Conservation (phyloP, 1,139 yeast genomes). For the Saccharomyces hybrid region DNA sequence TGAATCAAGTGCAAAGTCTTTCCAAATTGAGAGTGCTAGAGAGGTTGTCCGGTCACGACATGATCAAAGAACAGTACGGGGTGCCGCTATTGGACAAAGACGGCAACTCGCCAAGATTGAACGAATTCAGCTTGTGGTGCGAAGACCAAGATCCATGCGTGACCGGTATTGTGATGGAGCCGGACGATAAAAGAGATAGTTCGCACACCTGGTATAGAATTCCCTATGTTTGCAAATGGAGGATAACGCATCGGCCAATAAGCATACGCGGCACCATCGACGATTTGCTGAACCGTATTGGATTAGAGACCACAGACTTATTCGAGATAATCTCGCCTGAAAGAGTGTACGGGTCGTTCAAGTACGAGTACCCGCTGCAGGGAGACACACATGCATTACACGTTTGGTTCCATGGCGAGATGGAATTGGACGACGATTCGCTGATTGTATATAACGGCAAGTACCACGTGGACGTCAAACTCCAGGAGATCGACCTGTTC, state of each 20-base stretch:
- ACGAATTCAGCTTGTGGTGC: conserved; percentile 27
- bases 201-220: conserved; percentile 22
- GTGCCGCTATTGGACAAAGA: conserved; percentile 23
- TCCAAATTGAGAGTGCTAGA: conserved; percentile 21
- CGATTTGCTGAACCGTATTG: conserved; percentile 15
- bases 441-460: conserved; percentile 26
- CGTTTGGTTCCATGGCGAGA: conserved; percentile 28
- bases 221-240: conserved; percentile 23
- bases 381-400: conserved; percentile 25
- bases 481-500: conserved; percentile 25
- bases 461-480: conserved; percentile 26
- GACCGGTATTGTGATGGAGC: conserved; percentile 21
- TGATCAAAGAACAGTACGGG: conserved; percentile 29
- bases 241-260: conserved; percentile 22
- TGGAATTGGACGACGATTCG: conserved; percentile 19
- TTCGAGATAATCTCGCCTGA: conserved; percentile 24
- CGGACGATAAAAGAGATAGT: conserved; percentile 7
- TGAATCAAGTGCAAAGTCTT: conserved; percentile 15
- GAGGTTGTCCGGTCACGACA: conserved; percentile 23
- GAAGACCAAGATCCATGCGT: conserved; percentile 29
- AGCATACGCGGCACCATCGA: conserved; percentile 14
- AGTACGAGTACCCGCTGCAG: conserved; percentile 25
- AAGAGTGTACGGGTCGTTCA: conserved; percentile 23
- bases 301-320: conserved; percentile 19
- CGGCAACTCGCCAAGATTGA: conserved; percentile 14